Evolutionary conservation across 768 basidiomycete genomes (phyloP).

Genomic region (Hygrocybe punicea): DNA sequence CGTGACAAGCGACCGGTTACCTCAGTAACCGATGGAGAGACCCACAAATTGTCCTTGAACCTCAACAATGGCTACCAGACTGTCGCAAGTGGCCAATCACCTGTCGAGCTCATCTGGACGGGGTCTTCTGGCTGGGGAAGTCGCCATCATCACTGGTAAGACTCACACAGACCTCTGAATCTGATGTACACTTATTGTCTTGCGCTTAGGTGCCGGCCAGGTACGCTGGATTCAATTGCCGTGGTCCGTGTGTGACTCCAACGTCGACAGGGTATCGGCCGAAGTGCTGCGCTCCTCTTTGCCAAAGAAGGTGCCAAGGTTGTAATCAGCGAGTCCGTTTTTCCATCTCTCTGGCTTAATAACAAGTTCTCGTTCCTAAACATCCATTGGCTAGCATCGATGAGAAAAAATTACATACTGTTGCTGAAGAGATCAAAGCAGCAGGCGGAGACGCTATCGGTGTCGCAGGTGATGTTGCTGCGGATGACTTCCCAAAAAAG

Average conservation of each 20-base stretch:
- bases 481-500: conserved; percentile 77
- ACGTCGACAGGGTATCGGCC: conserved; percentile 66
- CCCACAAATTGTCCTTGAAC: no score
- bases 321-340: conserved; percentile 71
- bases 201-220: conserved; percentile 69
- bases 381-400: conserved; percentile 55
- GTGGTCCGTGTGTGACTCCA: background rate
- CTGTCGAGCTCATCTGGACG: conserved; percentile 50
- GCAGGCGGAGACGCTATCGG: conserved; percentile 70
- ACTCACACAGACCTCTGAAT: conserved; percentile 1
- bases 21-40: no score
- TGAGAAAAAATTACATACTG: conserved; percentile 58
- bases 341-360: background rate
- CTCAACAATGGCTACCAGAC: conserved; percentile 48
- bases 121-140: conserved; percentile 70
- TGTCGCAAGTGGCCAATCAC: conserved; percentile 70
- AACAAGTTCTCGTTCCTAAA: background rate
- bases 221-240: conserved; percentile 32
- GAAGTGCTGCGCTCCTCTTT: conserved; percentile 69
- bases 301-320: conserved; percentile 85
- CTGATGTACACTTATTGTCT: background rate
- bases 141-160: conserved; percentile 82
- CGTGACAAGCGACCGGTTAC: no score
- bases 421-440: conserved; percentile 69
- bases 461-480: conserved; percentile 76